These are phyloP conservation scores for Cryphonectria parasitica DNA, from an alignment of 2,329 filamentous ascomycete genomes.

Conservation along the genomic window DNA sequence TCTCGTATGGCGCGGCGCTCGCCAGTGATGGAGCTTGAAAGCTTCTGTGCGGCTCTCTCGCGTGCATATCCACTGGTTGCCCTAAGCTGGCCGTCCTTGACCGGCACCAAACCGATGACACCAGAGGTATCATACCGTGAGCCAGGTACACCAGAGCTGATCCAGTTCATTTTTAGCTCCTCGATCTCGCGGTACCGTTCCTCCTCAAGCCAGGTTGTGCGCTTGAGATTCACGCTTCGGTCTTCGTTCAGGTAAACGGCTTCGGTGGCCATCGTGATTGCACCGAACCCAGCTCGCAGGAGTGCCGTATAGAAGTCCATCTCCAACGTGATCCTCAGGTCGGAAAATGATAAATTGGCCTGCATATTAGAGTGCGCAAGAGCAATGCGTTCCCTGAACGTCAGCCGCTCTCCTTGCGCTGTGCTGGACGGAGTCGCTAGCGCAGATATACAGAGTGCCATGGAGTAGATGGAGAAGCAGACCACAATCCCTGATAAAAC, in stretches of 20 bases:
- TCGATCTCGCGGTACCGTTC: slow-evolving; percentile 81
- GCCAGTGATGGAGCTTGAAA: slow-evolving; percentile 49
- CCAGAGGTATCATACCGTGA: slow-evolving; percentile 57
- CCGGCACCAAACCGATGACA: slow-evolving; percentile 58
- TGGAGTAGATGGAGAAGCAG: slow-evolving; percentile 75
- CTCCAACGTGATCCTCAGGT: slow-evolving; percentile 77
- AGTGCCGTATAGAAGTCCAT: slow-evolving; percentile 97
- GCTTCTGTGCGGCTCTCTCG: slow-evolving; percentile 68
- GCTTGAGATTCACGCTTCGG: slow-evolving; percentile 70
- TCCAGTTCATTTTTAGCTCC: slow-evolving; percentile 55
- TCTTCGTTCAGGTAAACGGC: slow-evolving; percentile 96
- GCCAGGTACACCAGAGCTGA: slow-evolving; percentile 50
- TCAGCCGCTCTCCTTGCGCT: slow-evolving; percentile 39
- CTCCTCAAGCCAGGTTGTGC: slow-evolving; percentile 89
- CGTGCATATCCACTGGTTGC: slow-evolving; percentile 66
- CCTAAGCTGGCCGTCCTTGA: slow-evolving; percentile 50
- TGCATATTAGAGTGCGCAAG: slow-evolving; percentile 88
- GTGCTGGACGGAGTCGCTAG: slow-evolving; percentile 61
- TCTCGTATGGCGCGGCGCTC: slow-evolving; percentile 53
- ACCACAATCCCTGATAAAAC: slow-evolving; percentile 78
- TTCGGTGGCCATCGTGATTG: slow-evolving; percentile 91
- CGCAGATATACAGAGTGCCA: slow-evolving; percentile 78
- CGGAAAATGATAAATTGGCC: slow-evolving; percentile 82
- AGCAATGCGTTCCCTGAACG: slow-evolving; percentile 63
- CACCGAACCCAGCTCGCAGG: slow-evolving; percentile 82